Evolutionary conservation across 1,284 basidiomycete genomes (phyloP), one percentile per base, ranked within the genome.

Genomic region (Bjerkandera adusta): DNA sequence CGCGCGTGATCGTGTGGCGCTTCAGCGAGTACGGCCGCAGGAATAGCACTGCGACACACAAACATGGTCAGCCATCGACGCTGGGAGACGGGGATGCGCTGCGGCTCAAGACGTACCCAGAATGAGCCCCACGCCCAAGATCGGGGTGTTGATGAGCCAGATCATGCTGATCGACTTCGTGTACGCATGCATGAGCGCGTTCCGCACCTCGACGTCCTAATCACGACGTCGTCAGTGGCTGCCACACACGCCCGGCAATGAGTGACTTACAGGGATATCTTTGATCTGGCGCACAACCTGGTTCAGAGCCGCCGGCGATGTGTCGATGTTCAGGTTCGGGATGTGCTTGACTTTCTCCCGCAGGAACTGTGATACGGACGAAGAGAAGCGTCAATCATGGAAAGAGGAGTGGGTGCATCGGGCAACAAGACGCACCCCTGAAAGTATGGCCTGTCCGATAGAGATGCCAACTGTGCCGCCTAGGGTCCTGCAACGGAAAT

Each of bases 381-480:
- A 36, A 40, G 33, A 50, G 25, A 43, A 33, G 10, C 13, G 27
- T 8, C 18, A 26, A 16, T 20, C 7, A 30, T 26, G 16, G 16
- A 30, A 38, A 12, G 41, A n/a, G 22, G 22, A 11, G 25, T 12
- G 11, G 22, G 13, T 15, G 36, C 18, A 11, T 18, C 16, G 15
- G 25, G n/a, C 6, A 12, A 37, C n/a, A 37, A n/a, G 2, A 69
- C 78, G 45, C 57, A 85, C 77, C 43, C 77, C 79, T 3, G 80
- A 67, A 52, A 82, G 83, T 49, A 89, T 81, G 1, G 82, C 77
- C 55, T 89, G 81, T 20, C 86, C 85, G 26, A 89, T 61, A 0
- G 86, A 74, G 47, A 92, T 78, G 4, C 88, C 87, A 27, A 91
- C 71, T 0, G 89, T 86, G 4, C 83, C 88, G n/a, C 88, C 89